Evolutionary conservation across 768 basidiomycete genomes (phyloP), one percentile per base, ranked within the genome.

Genomic region (Tulasnella sp.): DNA sequence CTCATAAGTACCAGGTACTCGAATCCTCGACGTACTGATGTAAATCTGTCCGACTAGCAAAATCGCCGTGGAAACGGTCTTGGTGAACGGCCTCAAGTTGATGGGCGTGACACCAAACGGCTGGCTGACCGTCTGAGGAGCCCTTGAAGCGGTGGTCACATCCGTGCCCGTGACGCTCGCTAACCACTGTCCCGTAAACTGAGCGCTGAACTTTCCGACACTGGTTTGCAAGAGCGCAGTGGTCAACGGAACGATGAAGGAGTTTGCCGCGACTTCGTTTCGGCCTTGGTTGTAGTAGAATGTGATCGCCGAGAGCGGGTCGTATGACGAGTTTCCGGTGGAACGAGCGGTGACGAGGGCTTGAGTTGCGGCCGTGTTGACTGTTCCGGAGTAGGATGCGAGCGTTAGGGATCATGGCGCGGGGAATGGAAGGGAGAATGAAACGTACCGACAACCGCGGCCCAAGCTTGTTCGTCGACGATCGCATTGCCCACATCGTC

Each of bases 31-130:
- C 68, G n/a, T 36, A 76, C 75, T 76, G 25, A 82, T 64, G 77
- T 82, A 85, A 42, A 84, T 84, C 71, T 82, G 80, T 8, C 83
- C 86, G 75, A 87, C 86, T 8, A 86, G 83, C 1, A 84, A 84
- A 68, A 86, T 83, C 3, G 86, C 86, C 15, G 82, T 81, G 0
- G 85, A 85, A 6, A 85, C 83, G 0, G 83, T 67, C 67, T 76
- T 76, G 25, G 80, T 82, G 71, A 85, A 86, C 0, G 85, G 85
- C 29, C 85, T 79, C 9, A 87, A 79, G 79, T 86, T 86, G 79
- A 82, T 77, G 68, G 84, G 74, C 31, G 81, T 82, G 80, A 80
- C 85, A 15, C 39, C 80, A 36, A 85, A 81, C 0, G 80, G 81
- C 4, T 80, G 81, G 36, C 82, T 78, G 77, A 86, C 80, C 9